phyloP scores from a whole-genome alignment of 768 basidiomycete species.

The Kwoniella heveanensis region DNA sequence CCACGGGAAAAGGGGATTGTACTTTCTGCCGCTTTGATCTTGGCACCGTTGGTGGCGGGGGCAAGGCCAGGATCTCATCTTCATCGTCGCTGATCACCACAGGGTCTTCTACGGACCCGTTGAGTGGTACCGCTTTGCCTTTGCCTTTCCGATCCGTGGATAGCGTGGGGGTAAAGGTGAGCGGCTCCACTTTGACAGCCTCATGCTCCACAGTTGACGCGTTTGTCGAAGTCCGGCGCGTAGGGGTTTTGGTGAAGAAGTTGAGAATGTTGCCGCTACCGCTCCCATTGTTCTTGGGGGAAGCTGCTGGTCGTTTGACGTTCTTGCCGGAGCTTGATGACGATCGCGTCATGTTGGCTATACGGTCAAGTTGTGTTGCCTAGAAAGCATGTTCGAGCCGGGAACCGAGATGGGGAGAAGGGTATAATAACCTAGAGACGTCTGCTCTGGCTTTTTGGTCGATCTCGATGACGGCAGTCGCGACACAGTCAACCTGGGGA shows the following conservation, averaged over 20 bases:
- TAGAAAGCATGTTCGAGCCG: too few relatives aligned
- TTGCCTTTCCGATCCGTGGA: slow-evolving; percentile 19
- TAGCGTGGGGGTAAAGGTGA: not conserved
- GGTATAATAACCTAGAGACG: too few relatives aligned
- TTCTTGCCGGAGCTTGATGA: slow-evolving; percentile 22
- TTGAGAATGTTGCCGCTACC: slow-evolving; percentile 23
- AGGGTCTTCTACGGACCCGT: slow-evolving; percentile 40
- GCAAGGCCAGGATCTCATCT: slow-evolving; percentile 18
- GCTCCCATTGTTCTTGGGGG: not conserved
- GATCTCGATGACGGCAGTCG: slow-evolving; percentile 19
- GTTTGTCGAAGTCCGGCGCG: slow-evolving; percentile 8
- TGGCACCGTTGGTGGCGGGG: not conserved
- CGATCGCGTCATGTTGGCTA: not conserved
- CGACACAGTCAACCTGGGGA: slow-evolving; percentile 24
- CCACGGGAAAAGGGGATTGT: slow-evolving; percentile 1
- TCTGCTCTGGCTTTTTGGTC: not conserved
- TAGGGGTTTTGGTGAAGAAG: slow-evolving; percentile 40
- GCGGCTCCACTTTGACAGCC: slow-evolving; percentile 5
- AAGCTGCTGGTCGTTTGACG: slow-evolving; percentile 3
- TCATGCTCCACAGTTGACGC: slow-evolving; percentile 11
- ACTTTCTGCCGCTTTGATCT: slow-evolving; percentile 13
- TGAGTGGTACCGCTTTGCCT: slow-evolving; percentile 1
- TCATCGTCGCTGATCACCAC: slow-evolving; percentile 54
- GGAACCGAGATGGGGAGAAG: too few relatives aligned
- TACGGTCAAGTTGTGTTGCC: not conserved